These are phyloP conservation scores for Bromus sterilis DNA, from an alignment of 176 grass and related monocot species.

Conservation along the genomic window DNA sequence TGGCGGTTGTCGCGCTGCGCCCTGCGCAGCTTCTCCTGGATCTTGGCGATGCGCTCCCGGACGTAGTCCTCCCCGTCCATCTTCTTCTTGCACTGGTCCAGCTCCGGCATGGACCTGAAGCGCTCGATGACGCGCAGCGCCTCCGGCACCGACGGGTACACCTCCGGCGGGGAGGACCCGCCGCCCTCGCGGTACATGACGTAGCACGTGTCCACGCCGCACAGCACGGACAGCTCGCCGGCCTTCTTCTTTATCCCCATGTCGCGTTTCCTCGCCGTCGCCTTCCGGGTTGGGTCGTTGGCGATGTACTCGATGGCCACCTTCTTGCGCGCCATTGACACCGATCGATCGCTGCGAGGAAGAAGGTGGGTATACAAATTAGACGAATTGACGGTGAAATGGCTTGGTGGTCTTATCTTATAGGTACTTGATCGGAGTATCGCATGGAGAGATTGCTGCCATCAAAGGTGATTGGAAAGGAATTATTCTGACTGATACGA, in stretches of 20 bases:
- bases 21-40: constrained; percentile 31
- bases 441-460: not conserved
- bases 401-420: not conserved
- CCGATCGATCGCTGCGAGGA: not conserved
- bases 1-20: constrained; percentile 19
- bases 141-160: not conserved
- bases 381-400: not conserved
- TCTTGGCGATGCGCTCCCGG: constrained; percentile 20
- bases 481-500: not conserved
- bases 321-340: constrained; percentile 26
- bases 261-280: constrained; percentile 18
- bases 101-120: constrained; percentile 36
- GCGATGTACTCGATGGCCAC: constrained; percentile 7
- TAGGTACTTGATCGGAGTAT: not conserved
- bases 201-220: constrained; percentile 9
- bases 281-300: constrained; percentile 5
- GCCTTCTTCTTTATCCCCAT: constrained; percentile 27
- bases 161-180: not conserved
- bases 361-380: not conserved
- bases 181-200: not conserved
- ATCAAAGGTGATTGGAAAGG: not conserved
- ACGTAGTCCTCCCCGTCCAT: constrained; percentile 41
- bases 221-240: constrained; percentile 17
- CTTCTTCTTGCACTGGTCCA: constrained; percentile 50
- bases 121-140: constrained; percentile 2